Percentiles rank a stretch among this genome's conserved stretches.
phyloP scores from a whole-genome alignment of 768 basidiomycete genomes.

The Suillus tomentosus region DNA sequence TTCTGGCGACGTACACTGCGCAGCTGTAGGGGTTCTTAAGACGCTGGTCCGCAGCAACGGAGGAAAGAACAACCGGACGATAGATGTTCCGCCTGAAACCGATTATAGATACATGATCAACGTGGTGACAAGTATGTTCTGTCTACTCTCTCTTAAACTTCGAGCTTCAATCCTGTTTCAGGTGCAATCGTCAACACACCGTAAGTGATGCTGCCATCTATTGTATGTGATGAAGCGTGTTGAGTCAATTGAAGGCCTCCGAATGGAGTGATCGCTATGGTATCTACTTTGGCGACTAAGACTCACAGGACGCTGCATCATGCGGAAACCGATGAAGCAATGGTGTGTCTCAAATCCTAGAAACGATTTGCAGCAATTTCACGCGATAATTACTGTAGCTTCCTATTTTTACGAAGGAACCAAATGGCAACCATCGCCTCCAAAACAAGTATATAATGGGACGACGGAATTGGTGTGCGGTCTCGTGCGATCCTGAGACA shows the following conservation, averaged over 20 bases:
- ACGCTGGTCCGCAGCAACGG: conserved; percentile 47
- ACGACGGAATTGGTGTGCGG: conserved; percentile 82
- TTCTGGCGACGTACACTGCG: conserved; percentile 93
- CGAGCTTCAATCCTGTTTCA: conserved; percentile 23
- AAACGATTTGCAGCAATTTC: not conserved
- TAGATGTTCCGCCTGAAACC: conserved; percentile 44
- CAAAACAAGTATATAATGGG: conserved; percentile 88
- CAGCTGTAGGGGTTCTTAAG: conserved; percentile 79
- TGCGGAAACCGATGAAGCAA: conserved; percentile 81
- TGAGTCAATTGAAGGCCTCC: conserved; percentile 49
- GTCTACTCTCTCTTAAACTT: not conserved
- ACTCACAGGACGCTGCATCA: conserved; percentile 85
- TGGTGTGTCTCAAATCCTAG: conserved; percentile 48
- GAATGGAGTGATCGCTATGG: conserved; percentile 71
- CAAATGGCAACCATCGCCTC: conserved; percentile 65
- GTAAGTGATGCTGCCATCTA: conserved; percentile 42
- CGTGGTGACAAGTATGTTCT: conserved; percentile 68
- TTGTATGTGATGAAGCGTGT: conserved; percentile 4
- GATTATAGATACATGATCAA: conserved; percentile 94
- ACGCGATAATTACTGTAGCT: conserved; percentile 45
- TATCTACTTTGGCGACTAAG: conserved; percentile 77
- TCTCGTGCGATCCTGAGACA: conserved; percentile 55
- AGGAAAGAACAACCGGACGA: conserved; percentile 46
- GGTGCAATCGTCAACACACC: conserved; percentile 97
- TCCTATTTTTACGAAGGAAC: conserved; percentile 75